A percentile compares a stretch with the other conserved stretches of the same genome.
Conservation (phyloP, 441 rosid species). For the Corymbia citriodora region DNA sequence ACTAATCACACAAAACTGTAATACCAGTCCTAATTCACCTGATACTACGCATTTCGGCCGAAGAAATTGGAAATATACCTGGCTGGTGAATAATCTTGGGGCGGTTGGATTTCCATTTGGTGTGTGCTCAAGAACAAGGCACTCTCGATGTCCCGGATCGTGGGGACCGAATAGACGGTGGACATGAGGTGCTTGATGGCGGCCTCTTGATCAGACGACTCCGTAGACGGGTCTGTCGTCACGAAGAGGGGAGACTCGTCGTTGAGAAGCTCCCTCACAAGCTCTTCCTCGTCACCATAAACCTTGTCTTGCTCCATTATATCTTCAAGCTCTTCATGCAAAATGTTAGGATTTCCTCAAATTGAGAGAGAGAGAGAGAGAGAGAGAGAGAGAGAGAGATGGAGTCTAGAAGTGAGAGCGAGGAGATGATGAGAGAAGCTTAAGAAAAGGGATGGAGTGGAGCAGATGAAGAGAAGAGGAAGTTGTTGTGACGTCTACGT, state of each 20-base stretch:
- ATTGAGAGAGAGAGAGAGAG: not conserved
- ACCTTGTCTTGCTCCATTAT: slow-evolving; percentile 23
- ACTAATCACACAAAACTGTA: not conserved
- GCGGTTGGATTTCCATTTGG: not conserved
- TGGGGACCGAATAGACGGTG: slow-evolving; percentile 46
- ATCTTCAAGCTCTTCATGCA: not conserved
- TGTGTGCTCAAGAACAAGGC: slow-evolving; percentile 24
- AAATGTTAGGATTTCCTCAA: not conserved
- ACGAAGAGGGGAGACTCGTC: slow-evolving; percentile 21
- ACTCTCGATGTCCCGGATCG: slow-evolving; percentile 43
- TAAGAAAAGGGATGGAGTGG: slow-evolving; percentile 13
- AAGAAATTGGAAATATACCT: slow-evolving; percentile 13
- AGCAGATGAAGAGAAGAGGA: slow-evolving; percentile 29
- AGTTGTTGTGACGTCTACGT: slow-evolving; percentile 11
- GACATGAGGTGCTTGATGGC: slow-evolving; percentile 26
- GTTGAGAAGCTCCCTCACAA: slow-evolving; percentile 11
- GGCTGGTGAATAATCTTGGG: slow-evolving; percentile 17
- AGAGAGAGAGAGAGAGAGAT: not conserved
- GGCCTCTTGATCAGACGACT: slow-evolving; percentile 15
- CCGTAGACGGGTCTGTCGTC: slow-evolving; percentile 1
- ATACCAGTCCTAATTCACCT: not conserved
- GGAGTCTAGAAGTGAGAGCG: slow-evolving; percentile 6
- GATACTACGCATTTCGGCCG: not conserved
- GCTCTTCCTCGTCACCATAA: slow-evolving; percentile 7
- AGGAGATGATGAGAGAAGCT: slow-evolving; percentile 3